Evolutionary conservation across 2,329 filamentous ascomycete species (phyloP), one percentile per base, ranked within the genome.

Genomic region (Scedosporium apiospermum): DNA sequence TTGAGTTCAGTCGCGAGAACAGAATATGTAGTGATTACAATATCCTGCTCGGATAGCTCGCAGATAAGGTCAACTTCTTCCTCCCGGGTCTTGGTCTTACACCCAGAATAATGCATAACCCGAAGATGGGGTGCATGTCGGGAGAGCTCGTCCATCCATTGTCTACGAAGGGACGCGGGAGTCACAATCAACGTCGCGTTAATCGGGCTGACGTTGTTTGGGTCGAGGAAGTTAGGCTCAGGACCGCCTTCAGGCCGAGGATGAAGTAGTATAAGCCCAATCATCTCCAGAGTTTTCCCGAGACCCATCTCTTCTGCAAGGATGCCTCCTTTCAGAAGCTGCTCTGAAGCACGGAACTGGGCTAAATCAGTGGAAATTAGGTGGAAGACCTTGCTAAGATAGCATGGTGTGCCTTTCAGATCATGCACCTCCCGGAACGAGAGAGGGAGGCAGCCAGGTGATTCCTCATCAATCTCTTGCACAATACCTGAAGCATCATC

Each of bases 301-400:
- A 93, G 76, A 0, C 90, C 90, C 90, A 93, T 93, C 72, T 93
- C 90, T 69, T 93, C 90, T 0, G 88, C 86, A 4, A 93, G 75
- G 58, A 91, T 87, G 0, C 89, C 89, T 12, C 85, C 84, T 57
- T 73, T 79, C 10, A 84, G 63, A 0, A 67, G 66, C n/a, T 71
- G 69, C 60, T 82, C 74, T 23, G 71, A 64, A 55, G 75, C 70
- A 41, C 72, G 71, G 62, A 84, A 85, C 2, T 74, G 68, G 0
- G 69, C 64, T 7, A 77, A 64, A 68, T 88, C 78, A 44, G 76
- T 75, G 1, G 83, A 80, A 4, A 86, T 76, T 14, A 84, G 73
- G 27, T 87, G 84, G 60, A 88, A 84, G 0, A 90, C 73, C 62
- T 85, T 79, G 69, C 88, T 92, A 46, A 87, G 71, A 69, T 81